Evolutionary conservation across 2,329 filamentous ascomycete genomes (phyloP), one percentile per base, ranked within the genome.

Genomic region (Cytospora chrysosperma): DNA sequence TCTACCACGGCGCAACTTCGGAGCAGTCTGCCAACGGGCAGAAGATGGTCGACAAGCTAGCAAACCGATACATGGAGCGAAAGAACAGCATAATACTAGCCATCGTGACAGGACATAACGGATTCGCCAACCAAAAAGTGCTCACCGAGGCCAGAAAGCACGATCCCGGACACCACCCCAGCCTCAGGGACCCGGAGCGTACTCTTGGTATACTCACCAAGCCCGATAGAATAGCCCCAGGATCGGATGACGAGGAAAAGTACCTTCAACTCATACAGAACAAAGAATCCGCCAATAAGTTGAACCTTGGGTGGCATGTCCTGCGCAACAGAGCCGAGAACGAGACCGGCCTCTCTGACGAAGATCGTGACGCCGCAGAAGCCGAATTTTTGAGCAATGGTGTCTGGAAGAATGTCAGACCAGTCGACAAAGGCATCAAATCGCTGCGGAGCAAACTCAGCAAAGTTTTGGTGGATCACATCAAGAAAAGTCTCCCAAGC

Each of bases 191-290:
- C 0, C 75, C 76, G 17, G 66, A 72, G 2, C 78, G 84, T 2
- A 87, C 84, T 0, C 72, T 87, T 0, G 82, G 84, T 0, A 79
- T 88, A 61, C 79, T 88, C 61, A 88, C 84, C 0, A 85, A 86
- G 68, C 81, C 82, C 0, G 84, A 87, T 65, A 70, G 72, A 3
- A 70, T 82, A 0, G 69, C 72, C 0, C 43, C 43, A 24, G 77
- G 75, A 0, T 76, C 76, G 0, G 71, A 73, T 0, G 76, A 77
- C 6, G 78, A 85, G 62, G 66, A 62, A 1, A 70, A 65, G 2
- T 82, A 77, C 64, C 66, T 77, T 1, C 66, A 67, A n/a, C 58
- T 78, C 0, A 71, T 72, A 2, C 70, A 70, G n/a, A 75, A 75
- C n/a, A 64, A 71, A 17, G 72, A 77, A 19, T 56, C 52, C 0